phyloP scores from a whole-genome alignment of 2,329 filamentous ascomycete genomes.

The Bretziella fagacearum region DNA sequence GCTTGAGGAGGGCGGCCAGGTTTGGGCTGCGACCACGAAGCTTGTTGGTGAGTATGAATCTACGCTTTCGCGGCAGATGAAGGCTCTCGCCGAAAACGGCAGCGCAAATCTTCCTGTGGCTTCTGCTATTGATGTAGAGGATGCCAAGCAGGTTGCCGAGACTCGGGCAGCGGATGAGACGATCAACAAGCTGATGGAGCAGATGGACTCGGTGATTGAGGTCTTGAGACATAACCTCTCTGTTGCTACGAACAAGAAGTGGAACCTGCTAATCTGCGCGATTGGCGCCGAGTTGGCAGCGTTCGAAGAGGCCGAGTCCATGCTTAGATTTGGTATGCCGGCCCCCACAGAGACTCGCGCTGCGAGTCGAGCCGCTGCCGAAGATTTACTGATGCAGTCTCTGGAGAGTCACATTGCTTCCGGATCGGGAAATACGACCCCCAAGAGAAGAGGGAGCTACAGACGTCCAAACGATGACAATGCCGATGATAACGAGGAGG shows the following conservation, averaged over 20 bases:
- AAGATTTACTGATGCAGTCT: conserved; percentile 16
- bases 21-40: conserved; percentile 48
- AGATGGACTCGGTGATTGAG: conserved; percentile 39
- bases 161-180: conserved; percentile 22
- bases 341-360: conserved; percentile 17
- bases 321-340: conserved; percentile 30
- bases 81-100: conserved; percentile 17
- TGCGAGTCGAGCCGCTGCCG: background rate
- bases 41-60: conserved; percentile 49
- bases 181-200: conserved; percentile 30
- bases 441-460: background rate
- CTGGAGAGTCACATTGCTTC: conserved; percentile 1
- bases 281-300: conserved; percentile 59
- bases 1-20: conserved; percentile 45
- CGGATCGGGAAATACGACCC: background rate
- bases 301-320: conserved; percentile 40
- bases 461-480: conserved; percentile 16
- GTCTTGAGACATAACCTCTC: conserved; percentile 38
- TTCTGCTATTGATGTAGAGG: background rate
- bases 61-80: conserved; percentile 40
- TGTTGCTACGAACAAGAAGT: conserved; percentile 42
- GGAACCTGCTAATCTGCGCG: conserved; percentile 60
- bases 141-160: conserved; percentile 4
- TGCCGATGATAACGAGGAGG: conserved; percentile 7
- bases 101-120: background rate